Conservation (phyloP, 2,329 filamentous ascomycete species). For the Furcasterigmium sp. region DNA sequence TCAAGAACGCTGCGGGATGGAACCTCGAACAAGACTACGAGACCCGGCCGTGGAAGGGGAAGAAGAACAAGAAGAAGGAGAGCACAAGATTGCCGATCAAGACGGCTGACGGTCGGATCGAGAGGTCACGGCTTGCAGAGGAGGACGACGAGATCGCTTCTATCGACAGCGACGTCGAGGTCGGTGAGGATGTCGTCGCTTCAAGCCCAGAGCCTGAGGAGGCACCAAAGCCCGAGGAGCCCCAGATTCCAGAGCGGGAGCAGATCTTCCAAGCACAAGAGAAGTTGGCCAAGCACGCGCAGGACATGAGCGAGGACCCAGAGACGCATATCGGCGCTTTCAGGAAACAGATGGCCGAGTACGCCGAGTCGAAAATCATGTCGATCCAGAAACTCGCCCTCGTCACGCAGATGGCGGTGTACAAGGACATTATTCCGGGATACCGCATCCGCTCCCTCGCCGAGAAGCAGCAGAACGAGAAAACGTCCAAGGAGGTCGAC, state of each 20-base stretch:
- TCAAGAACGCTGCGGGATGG: conserved; percentile 75
- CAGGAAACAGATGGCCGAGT: conserved; percentile 64
- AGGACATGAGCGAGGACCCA: conserved; percentile 80
- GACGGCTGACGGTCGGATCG: conserved; percentile 69
- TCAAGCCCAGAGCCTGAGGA: conserved; percentile 43
- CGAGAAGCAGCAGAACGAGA: conserved; percentile 69
- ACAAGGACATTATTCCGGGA: conserved; percentile 93
- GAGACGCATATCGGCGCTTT: conserved; percentile 83
- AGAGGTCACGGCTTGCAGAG: conserved; percentile 51
- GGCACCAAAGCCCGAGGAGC: conserved; percentile 39
- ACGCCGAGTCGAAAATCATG: conserved; percentile 63
- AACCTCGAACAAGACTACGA: conserved; percentile 92
- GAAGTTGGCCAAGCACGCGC: conserved; percentile 79
- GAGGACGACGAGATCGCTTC: conserved; percentile 58
- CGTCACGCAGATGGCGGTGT: conserved; percentile 82
- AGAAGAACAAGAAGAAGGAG: conserved; percentile 67
- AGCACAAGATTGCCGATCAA: conserved; percentile 79
- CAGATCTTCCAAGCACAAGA: conserved; percentile 87
- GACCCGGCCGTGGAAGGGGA: conserved; percentile 66
- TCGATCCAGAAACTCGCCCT: conserved; percentile 82
- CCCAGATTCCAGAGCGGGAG: conserved; percentile 66
- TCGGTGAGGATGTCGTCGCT: conserved; percentile 50
- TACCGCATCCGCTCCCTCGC: conserved; percentile 83
- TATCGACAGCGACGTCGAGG: conserved; percentile 55
- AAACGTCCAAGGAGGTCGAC: conserved; percentile 88